Base-by-base conservation (phyloP, 148 eudicot genomes). In the Rhododendron kiyosumense region DNA sequence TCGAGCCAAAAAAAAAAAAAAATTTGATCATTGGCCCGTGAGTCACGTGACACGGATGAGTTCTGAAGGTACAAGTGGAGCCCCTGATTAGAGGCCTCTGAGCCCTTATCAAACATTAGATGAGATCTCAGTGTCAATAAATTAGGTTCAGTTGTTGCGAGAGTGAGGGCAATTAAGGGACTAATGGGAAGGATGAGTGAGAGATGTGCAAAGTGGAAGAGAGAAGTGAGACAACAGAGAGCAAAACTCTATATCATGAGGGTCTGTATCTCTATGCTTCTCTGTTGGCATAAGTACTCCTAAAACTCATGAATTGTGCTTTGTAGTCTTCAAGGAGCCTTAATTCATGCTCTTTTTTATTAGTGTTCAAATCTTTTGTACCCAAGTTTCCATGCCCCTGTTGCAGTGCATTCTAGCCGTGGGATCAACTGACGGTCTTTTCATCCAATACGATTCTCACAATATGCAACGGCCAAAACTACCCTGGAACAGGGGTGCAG, bases 201-300 rank as follows among this genome's bases (percentile, higher is more conserved):
- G 86, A 92, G 90, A 73, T 52, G 85, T 73, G 88, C 52, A 12
- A 92, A 85, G 91, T 92, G 88, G 93, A 92, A 84, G 85, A 92
- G 87, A 82, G 84, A 83, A 86, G 86, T 88, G 83, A 91, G 88
- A 85, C 89, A 91, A 41, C 89, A 87, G 86, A 92, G 74, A 75
- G 93, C 89, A 26, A 92, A 89, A 84, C 87, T 92, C 15, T 89
- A 88, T 77, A 90, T 92, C 67, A 92, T 91, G 46, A 92, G 89
- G 87, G 87, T 90, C 46, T 92, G 94, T 81, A 89, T 92, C 85
- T 83, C 91, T 81, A 87, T 90, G 92, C 94, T 91, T 84, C 80
- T 92, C 24, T 84, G 90, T 84, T 88, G 88, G 87, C 79, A 89
- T n/a, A 80, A 89, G 86, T 49, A 80, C 81, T 87, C 85, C 54